Conservation (phyloP, 2,329 filamentous ascomycete genomes). For the Cryphonectria japonica region DNA sequence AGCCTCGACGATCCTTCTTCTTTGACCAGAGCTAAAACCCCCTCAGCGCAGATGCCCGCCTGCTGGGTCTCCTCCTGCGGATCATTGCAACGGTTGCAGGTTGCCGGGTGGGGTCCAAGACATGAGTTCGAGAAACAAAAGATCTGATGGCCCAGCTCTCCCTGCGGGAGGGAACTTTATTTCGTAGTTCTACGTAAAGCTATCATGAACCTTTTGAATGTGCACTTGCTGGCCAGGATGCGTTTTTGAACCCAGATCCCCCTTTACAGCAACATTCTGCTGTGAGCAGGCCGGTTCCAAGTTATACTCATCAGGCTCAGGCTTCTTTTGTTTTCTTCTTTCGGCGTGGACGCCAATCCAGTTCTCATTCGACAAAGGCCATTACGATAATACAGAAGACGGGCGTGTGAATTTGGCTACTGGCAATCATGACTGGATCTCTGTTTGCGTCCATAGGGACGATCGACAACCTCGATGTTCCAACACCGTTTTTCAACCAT, state of each 20-base stretch:
- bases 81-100: conserved; percentile 1
- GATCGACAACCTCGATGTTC: conserved; percentile 19
- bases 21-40: background rate
- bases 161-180: background rate
- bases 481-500: conserved; percentile 20
- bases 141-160: background rate
- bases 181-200: background rate
- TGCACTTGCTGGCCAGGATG: conserved; percentile 5
- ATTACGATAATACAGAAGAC: background rate
- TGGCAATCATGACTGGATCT: conserved; percentile 7
- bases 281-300: background rate
- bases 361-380: background rate
- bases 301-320: background rate
- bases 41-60: background rate
- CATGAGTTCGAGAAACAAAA: conserved; percentile 3
- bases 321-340: background rate
- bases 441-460: conserved; percentile 22
- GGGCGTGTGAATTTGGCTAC: background rate
- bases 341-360: background rate
- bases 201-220: background rate
- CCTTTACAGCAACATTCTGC: background rate
- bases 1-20: background rate
- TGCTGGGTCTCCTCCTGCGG: conserved; percentile 1
- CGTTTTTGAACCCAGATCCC: background rate
- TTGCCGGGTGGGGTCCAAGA: background rate